Conservation (phyloP, 208 protist species). For the Leishmania mexicana region DNA sequence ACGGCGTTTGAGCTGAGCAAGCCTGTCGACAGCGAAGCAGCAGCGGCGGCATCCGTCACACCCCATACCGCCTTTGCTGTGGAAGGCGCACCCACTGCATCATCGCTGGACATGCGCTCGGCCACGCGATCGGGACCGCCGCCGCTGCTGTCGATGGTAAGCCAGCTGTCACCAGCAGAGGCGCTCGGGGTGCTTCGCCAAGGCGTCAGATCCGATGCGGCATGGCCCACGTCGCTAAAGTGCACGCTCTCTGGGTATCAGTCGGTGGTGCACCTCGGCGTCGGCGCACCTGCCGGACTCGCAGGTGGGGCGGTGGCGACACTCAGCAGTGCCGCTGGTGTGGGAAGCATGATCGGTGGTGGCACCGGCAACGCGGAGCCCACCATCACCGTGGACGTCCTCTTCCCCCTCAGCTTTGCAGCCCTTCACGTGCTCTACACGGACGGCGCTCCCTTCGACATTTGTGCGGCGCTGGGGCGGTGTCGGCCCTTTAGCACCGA, state of each 20-base stretch:
- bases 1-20: neutral
- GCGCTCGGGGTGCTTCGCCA: slow-evolving; percentile 23
- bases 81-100: neutral
- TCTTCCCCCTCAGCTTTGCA: slow-evolving; percentile 60
- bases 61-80: slow-evolving; percentile 12
- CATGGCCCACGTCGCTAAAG: slow-evolving; percentile 10
- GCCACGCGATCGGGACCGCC: neutral
- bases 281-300: neutral
- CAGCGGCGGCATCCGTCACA: neutral
- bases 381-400: slow-evolving; percentile 54
- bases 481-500: slow-evolving; percentile 50
- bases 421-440: slow-evolving; percentile 62
- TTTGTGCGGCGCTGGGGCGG: slow-evolving; percentile 56
- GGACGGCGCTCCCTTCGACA: slow-evolving; percentile 31
- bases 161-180: slow-evolving; percentile 13
- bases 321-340: neutral
- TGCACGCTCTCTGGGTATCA: slow-evolving; percentile 26
- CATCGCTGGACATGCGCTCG: neutral
- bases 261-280: slow-evolving; percentile 6
- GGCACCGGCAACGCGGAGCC: slow-evolving; percentile 2
- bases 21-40: neutral
- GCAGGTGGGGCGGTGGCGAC: slow-evolving; percentile 1
- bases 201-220: neutral
- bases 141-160: neutral
- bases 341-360: neutral